Evolutionary conservation across 106 monocot species (phyloP).

Genomic region (Dendrobium nobile): DNA sequence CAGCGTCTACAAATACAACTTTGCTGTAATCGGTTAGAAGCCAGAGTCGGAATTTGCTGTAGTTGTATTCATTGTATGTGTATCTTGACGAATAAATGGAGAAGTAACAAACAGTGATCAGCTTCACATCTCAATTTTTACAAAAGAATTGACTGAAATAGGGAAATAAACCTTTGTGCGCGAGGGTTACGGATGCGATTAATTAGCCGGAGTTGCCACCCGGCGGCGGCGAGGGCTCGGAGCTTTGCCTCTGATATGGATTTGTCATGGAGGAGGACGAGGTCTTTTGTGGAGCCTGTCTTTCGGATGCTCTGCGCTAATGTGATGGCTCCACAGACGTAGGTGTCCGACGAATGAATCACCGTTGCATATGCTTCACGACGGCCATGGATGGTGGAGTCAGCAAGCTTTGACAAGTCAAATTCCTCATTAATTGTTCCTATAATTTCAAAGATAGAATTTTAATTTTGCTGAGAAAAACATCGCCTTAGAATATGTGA

Average conservation of each 20-base stretch:
- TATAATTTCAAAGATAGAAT: neutral
- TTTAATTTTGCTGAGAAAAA: too few relatives aligned
- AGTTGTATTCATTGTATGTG: conserved; percentile 93
- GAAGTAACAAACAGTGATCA: too few relatives aligned
- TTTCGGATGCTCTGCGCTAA: conserved; percentile 68
- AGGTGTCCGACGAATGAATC: conserved; percentile 69
- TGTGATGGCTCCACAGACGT: conserved; percentile 74
- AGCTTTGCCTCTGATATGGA: conserved; percentile 47
- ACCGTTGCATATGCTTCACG: conserved; percentile 79
- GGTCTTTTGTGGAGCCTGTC: conserved; percentile 53
- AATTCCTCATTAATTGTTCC: conserved; percentile 31
- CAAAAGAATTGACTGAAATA: too few relatives aligned
- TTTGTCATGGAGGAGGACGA: conserved; percentile 88
- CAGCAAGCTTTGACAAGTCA: conserved; percentile 15
- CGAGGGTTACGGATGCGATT: conserved; percentile 81
- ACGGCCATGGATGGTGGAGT: neutral
- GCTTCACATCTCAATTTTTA: neutral
- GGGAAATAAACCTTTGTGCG: conserved; percentile 18
- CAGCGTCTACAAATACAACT: conserved; percentile 74
- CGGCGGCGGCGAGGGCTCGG: conserved; percentile 45
- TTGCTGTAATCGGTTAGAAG: conserved; percentile 62
- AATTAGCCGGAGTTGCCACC: conserved; percentile 62
- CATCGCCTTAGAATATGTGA: too few relatives aligned
- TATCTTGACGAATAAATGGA: neutral
- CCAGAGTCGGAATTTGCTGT: conserved; percentile 93